Evolutionary conservation across 2,329 filamentous ascomycete genomes (phyloP).

Genomic region (Zymoseptoria passerinii): DNA sequence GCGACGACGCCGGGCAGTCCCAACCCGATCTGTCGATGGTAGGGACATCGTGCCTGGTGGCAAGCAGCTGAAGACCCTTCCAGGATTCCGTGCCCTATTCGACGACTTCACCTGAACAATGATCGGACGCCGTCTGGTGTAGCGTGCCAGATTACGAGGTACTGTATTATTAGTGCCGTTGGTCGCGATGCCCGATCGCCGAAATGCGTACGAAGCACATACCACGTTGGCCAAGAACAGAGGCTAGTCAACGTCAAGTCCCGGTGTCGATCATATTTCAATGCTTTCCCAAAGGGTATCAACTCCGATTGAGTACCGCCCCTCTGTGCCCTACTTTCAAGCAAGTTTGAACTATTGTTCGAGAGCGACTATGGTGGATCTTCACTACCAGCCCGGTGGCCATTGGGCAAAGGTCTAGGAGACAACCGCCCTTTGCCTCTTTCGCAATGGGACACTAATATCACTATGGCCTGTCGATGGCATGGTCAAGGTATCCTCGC

Average conservation of each 20-base stretch:
- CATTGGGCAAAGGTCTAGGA: not conserved
- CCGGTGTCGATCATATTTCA: conserved; percentile 16
- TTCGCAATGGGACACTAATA: not conserved
- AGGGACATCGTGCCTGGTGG: not conserved
- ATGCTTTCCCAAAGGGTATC: conserved; percentile 21
- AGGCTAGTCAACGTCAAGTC: conserved; percentile 11
- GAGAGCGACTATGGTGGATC: conserved; percentile 20
- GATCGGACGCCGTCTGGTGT: not conserved
- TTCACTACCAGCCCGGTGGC: conserved; percentile 4
- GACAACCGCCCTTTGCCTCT: not conserved
- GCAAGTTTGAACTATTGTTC: conserved; percentile 19
- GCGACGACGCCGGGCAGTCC: not conserved
- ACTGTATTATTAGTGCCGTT: not conserved
- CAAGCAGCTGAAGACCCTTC: not conserved
- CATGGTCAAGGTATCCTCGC: conserved; percentile 14
- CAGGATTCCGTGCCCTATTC: not conserved
- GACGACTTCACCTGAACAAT: not conserved
- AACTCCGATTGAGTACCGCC: conserved; percentile 28
- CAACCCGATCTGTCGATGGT: not conserved
- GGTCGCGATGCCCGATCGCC: conserved; percentile 6
- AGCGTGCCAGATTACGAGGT: not conserved
- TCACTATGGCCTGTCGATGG: not conserved
- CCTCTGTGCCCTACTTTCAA: conserved; percentile 17
- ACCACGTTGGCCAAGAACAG: conserved; percentile 13
- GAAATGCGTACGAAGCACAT: conserved; percentile 8